Evolutionary conservation across 371 early-diverging fungal species (phyloP), one percentile per base, ranked within the genome.

Genomic region (Mucor saturninus): DNA sequence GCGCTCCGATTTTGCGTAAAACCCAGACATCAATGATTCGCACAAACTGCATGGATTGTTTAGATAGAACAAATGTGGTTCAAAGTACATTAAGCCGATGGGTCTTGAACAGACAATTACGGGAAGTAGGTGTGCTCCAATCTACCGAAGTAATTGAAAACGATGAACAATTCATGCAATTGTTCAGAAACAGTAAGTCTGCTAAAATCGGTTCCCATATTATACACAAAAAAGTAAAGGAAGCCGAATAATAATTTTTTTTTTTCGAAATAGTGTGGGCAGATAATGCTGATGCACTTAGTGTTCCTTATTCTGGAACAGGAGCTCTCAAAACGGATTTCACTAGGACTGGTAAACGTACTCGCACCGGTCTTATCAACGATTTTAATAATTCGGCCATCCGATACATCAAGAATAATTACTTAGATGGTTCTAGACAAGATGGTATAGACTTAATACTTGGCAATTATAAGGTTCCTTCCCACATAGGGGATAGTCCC

Each of bases 41-140:
- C 49, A 93, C 98, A 3, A 99, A 99, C 73, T 99, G 99, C 73
- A 98, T 99, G 90, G 99, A 99, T 81, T 99, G 99, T 70, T 77
- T 99, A 37, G 99, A 99, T 75, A 87, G 99, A 66, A 99, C 99
- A 35, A 99, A 99, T 72, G 97, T 99, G 1, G 95, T 97, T 1
- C 99, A 99, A 72, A 91, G 90, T 32, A 89, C 93, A 13, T 65
- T 98, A 13, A 94, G 93, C 4, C 81, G 91, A 40, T 74, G 80
- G 61, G 71, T 89, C 0, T 72, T 95, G 37, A 85, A 81, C 38
- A 69, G 74, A 32, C 92, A 93, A 57, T 68, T 93, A 40, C 83
- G 85, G 14, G 83, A 86, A 2, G 53, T 83, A 0, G 86, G 85
- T n/a, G 74, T 92, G 21, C 65, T 94, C n/a, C 73, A 74, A 3